Base-by-base conservation (phyloP, 2,329 filamentous ascomycete species). In the Trichoderma oligosporum region DNA sequence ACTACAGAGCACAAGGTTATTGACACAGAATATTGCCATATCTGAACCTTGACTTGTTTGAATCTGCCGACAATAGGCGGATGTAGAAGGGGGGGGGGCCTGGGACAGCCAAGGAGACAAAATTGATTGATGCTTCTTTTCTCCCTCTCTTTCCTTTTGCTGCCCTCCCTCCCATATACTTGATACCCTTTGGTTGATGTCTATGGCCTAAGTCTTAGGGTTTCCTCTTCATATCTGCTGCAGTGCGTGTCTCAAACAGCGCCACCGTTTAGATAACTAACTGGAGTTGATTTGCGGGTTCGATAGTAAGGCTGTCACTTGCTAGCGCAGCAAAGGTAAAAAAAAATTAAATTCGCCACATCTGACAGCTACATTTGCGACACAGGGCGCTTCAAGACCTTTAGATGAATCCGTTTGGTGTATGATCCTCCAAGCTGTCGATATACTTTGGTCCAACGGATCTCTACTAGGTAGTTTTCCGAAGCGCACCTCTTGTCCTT, bases 321-420 rank as follows among this genome's bases (percentile, higher is more conserved):
- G 20, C 38, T 54, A 54, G 39, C 36, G 39, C 38, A 35, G 35
- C 33, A 29, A 41, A 41, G 25, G 7, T 14, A 25, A 31, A 31
- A 11, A 31, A 31, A 11, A 31, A 31, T 5, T 11, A 31, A 31
- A 31, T 31, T 11, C 5, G 11, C 27, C 27, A 16, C 51, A 54
- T 54, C 51, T 54, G 51, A 45, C 51, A 20, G 22, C 29, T 25
- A 14, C 31, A 36, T 16, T 27, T 39, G 51, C 51, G 39, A 54
- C 49, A 7, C 31, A 11, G 29, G 36, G 51, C 51, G 51, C 51
- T 45, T 54, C 51, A 54, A 27, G 20, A 1, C 1, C 22, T 36
- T 16, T 0, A 1, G 20, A 22, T 42, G 18, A 20, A 39, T 31
- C 27, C 27, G 27, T 31, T 5, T 11, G 27, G 27, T 11, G 11